Evolutionary conservation across 768 basidiomycete species (phyloP), one percentile per base, ranked within the genome.

Genomic region (Cystobasidiopsis lactophilus): DNA sequence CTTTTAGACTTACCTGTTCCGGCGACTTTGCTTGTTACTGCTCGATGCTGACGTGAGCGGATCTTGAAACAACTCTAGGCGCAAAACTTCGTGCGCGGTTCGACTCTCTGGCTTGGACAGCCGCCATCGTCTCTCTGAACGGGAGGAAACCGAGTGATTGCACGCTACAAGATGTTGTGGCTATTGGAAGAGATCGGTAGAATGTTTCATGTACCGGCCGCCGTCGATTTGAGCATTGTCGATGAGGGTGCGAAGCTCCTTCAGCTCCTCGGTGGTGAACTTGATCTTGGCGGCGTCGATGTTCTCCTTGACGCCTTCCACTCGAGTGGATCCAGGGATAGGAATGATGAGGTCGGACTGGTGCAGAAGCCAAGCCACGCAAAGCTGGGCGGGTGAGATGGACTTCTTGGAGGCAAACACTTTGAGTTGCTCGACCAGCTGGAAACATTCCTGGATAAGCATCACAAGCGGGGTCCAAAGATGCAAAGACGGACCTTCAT

Each of bases 271-370:
- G 2, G 64, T 56, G 18, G 68, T 62, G 27, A 77, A 65, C 38
- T 58, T 62, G 27, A 77, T 60, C 33, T 72, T 65, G 30, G 69
- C 70, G 0, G 70, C 71, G n/a, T 61, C 61, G 48, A 71, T 62
- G 45, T 74, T 74, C 58, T 76, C 72, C 37, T 68, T 55, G 16
- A 73, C 71, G 30, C 71, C 52, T 61, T 64, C n/a, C 65, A 66
- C 18, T 48, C 56, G 35, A 10, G 56, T 57, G 13, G 56, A 57
- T 3, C 56, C 56, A 39, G 56, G 56, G 21, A 57, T 57, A 27
- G 56, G 56, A 26, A 49, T 21, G 30, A 57, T 53, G 13, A 14
- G 19, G 30, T 41, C 24, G 23, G 60, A 55, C 33, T 70, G 57
- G 9, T 57, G 52, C 35, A 65, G 39, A 19, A 69, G 58, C 66